Conservation (phyloP, 2,329 filamentous ascomycete species). For the Diaporthe sp. region DNA sequence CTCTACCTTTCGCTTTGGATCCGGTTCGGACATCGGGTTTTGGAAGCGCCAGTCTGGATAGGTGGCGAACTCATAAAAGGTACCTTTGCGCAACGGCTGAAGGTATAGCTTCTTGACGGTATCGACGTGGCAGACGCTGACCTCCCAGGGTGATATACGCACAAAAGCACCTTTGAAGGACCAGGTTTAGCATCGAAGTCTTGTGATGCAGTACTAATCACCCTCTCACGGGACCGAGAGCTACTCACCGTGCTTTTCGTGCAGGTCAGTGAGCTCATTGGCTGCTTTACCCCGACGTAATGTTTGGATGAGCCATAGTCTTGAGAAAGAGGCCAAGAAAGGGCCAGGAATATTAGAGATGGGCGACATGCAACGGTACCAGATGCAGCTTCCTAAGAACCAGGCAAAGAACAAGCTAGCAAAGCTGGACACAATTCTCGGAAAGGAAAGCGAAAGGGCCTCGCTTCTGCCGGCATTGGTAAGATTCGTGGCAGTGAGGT, state of each 20-base stretch:
- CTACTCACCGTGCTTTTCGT: conserved; percentile 22
- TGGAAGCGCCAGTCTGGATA: conserved; percentile 43
- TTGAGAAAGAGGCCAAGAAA: conserved; percentile 4
- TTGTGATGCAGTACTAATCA: background rate
- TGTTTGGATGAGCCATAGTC: conserved; percentile 8
- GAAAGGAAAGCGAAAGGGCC: background rate
- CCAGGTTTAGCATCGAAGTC: background rate
- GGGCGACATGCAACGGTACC: conserved; percentile 11
- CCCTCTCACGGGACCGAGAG: background rate
- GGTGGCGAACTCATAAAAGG: conserved; percentile 17
- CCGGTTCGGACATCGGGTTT: conserved; percentile 54
- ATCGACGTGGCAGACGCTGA: conserved; percentile 13
- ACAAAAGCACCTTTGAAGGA: background rate
- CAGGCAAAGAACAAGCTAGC: background rate
- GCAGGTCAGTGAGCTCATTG: background rate
- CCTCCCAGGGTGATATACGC: conserved; percentile 19
- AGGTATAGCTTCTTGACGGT: conserved; percentile 10
- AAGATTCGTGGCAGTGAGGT: background rate
- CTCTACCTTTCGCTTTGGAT: conserved; percentile 53
- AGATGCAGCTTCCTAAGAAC: conserved; percentile 12
- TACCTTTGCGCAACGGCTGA: conserved; percentile 17
- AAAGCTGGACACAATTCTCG: background rate
- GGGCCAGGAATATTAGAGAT: conserved; percentile 16
- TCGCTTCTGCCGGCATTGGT: background rate
- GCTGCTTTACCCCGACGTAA: background rate